A percentile compares a stretch with the other conserved stretches of the same genome.
These are phyloP conservation scores for Solanum virginianum DNA, from an alignment of 257 asterid genomes.

Conservation along the genomic window DNA sequence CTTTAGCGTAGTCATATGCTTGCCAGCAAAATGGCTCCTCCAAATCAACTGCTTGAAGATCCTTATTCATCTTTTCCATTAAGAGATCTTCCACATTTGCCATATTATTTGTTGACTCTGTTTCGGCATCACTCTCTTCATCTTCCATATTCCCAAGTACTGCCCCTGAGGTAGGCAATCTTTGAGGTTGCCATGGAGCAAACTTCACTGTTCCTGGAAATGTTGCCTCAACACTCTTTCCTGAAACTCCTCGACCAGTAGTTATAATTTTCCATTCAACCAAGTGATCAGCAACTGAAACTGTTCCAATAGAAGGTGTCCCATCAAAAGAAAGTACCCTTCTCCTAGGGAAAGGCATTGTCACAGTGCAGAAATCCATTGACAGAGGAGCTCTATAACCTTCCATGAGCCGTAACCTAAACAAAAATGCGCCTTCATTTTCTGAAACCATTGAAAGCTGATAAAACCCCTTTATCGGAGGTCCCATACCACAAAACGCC, in stretches of 20 bases:
- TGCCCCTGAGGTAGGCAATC: slow-evolving; percentile 27
- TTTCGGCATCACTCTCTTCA: slow-evolving; percentile 79
- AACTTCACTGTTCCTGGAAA: slow-evolving; percentile 91
- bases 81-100: slow-evolving; percentile 77
- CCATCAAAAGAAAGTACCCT: slow-evolving; percentile 80
- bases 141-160: slow-evolving; percentile 28
- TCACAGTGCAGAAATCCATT: slow-evolving; percentile 77
- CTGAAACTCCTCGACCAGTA: slow-evolving; percentile 66
- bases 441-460: slow-evolving; percentile 98
- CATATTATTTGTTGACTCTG: slow-evolving; percentile 46
- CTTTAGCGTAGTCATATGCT: slow-evolving; percentile 87
- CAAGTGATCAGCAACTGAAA: slow-evolving; percentile 55
- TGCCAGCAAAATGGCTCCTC: slow-evolving; percentile 97
- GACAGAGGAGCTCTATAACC: slow-evolving; percentile 70
- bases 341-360: slow-evolving; percentile 88
- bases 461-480: slow-evolving; percentile 92
- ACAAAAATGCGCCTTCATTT: slow-evolving; percentile 95
- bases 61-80: slow-evolving; percentile 74
- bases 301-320: slow-evolving; percentile 87
- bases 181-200: slow-evolving; percentile 77
- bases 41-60: slow-evolving; percentile 81
- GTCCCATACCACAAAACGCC: slow-evolving; percentile 61
- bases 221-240: slow-evolving; percentile 82
- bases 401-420: slow-evolving; percentile 81
- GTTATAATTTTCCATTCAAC: slow-evolving; percentile 81